Conservation (phyloP, 495 filamentous ascomycete genomes). For the Cercophora sp. region DNA sequence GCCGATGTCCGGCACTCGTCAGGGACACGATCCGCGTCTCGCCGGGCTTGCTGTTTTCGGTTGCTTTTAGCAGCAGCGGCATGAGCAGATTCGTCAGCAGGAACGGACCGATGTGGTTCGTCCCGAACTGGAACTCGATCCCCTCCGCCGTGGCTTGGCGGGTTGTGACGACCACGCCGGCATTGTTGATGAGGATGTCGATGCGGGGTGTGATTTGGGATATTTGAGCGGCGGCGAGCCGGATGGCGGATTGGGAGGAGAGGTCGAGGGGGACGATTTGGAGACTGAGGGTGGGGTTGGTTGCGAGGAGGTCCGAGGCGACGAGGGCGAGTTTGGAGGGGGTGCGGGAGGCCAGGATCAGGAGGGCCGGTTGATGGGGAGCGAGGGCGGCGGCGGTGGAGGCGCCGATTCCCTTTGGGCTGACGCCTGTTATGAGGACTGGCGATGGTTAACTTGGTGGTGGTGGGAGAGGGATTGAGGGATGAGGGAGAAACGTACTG, state of each 20-base stretch:
- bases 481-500: conserved; percentile 22
- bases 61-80: conserved; percentile 39
- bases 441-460: background rate
- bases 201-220: conserved; percentile 36
- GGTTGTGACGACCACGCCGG: conserved; percentile 37
- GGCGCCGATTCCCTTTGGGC: conserved; percentile 50
- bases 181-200: conserved; percentile 57
- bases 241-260: conserved; percentile 41
- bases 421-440: conserved; percentile 49
- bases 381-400: conserved; percentile 51
- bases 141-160: conserved; percentile 36
- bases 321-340: conserved; percentile 47
- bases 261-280: conserved; percentile 44
- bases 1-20: conserved; percentile 46
- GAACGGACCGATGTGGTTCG: conserved; percentile 59
- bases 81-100: conserved; percentile 56
- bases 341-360: conserved; percentile 55
- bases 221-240: conserved; percentile 41
- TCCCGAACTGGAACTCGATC: conserved; percentile 55
- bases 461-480: no score
- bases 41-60: conserved; percentile 26
- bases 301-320: conserved; percentile 31
- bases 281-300: conserved; percentile 33
- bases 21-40: conserved; percentile 43
- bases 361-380: conserved; percentile 44